Evolutionary conservation across 345 rosid species (phyloP), one percentile per base, ranked within the genome.

Genomic region (Eutrema heterophyllum): DNA sequence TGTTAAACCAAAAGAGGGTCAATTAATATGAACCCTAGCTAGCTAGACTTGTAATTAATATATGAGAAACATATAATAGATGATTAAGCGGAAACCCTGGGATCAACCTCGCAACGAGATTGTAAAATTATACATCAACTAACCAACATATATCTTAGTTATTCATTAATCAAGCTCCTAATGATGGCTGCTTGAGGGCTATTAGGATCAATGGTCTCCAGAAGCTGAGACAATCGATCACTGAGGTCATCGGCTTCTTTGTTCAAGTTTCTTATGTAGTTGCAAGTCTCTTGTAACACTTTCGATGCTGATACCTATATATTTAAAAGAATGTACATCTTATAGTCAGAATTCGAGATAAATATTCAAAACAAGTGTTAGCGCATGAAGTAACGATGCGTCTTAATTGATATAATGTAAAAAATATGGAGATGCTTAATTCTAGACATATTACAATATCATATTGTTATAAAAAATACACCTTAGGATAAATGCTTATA

Each of bases 281-380:
- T 88, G 88, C 99, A 94, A 12, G 99, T 94, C 79, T 94, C 99
- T 62, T 91, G 97, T 61, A 94, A 83, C 48, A 94, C 97, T 80
- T 84, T 94, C 3, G 99, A 84, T 49, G 96, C 95, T 57, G 99
- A 89, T 64, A 82, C 96, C 98, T 94, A 56, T 41, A 45, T 7
- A 54, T 43, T 30, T 57, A 24, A 10, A 44, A 43, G 58, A 45
- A 5, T 18, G 16, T 38, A 61, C 57, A 69, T 15, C 52, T 3
- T 43, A 11, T 52, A 60, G 44, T 67, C 51, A 60, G 51, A 33
- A 44, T 39, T 35, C 6, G 13, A 24, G 12, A 38, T 50, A 50
- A 40, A 26, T 48, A 39, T 27, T 36, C 41, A 26, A 50, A 61
- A 50, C 27, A n/a, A 46, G 12, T 66, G 2, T 46, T 41, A 11